Conservation (phyloP, 768 basidiomycete species). For the Tricholoma matsutake region DNA sequence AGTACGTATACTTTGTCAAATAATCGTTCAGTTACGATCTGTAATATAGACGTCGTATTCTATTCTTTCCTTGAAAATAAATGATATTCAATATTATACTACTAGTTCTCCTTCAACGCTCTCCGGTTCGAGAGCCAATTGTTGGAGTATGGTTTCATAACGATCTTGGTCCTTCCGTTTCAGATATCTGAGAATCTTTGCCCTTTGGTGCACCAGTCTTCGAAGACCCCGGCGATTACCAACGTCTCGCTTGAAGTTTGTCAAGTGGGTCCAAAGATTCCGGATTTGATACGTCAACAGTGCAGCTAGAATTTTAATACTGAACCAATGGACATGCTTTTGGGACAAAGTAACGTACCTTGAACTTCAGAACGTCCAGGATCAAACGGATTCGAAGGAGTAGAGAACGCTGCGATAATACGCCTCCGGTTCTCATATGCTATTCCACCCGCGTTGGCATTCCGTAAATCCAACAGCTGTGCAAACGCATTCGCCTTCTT, state of each 20-base stretch:
- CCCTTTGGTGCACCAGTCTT: slow-evolving; percentile 76
- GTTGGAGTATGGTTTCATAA: slow-evolving; percentile 69
- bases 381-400: slow-evolving; percentile 61
- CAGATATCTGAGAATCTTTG: slow-evolving; percentile 79
- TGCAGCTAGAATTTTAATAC: slow-evolving; percentile 54
- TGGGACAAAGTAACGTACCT: slow-evolving; percentile 45
- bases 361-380: slow-evolving; percentile 88
- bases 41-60: not conserved
- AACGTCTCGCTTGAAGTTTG: slow-evolving; percentile 66
- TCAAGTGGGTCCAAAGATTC: slow-evolving; percentile 74
- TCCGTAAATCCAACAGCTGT: slow-evolving; percentile 75
- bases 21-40: not conserved
- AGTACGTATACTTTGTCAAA: not conserved
- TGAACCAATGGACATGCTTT: not conserved
- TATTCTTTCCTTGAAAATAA: not conserved
- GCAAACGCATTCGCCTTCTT: slow-evolving; percentile 57
- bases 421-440: slow-evolving; percentile 82
- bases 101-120: slow-evolving; percentile 91
- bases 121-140: slow-evolving; percentile 72
- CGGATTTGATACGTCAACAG: slow-evolving; percentile 84
- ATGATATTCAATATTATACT: slow-evolving; percentile 36
- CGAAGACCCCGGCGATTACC: slow-evolving; percentile 76
- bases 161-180: slow-evolving; percentile 59
- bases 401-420: slow-evolving; percentile 78
- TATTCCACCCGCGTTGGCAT: slow-evolving; percentile 85